These are phyloP conservation scores for Barbatosphaeria neglecta DNA, from an alignment of 495 filamentous ascomycete genomes.

Conservation along the genomic window DNA sequence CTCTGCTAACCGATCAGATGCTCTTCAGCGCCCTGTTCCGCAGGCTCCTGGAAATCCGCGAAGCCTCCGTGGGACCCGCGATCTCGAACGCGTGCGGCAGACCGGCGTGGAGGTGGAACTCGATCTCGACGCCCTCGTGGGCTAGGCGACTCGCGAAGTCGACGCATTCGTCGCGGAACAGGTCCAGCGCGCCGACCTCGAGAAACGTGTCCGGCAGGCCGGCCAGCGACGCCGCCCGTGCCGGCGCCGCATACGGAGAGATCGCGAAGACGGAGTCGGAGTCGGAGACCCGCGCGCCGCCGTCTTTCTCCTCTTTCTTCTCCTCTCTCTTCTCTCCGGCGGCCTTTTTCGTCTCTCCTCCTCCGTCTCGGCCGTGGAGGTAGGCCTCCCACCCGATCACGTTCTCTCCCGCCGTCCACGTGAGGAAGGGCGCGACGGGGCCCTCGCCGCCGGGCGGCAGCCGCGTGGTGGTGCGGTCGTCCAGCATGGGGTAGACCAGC, in stretches of 20 bases:
- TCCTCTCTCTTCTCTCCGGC: background rate
- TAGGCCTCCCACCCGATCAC: slow-evolving; percentile 20
- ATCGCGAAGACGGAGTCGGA: no score
- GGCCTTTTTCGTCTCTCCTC: background rate
- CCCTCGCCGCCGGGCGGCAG: slow-evolving; percentile 3
- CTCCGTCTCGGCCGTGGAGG: background rate
- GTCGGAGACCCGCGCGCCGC: no score
- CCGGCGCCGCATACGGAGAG: slow-evolving; percentile 27
- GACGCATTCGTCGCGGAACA: slow-evolving; percentile 33
- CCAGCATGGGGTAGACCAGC: slow-evolving; percentile 30
- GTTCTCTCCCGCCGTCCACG: slow-evolving; percentile 24
- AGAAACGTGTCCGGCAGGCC: slow-evolving; percentile 25
- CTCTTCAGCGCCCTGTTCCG: background rate
- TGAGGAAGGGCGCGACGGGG: slow-evolving; percentile 14
- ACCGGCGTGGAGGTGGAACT: slow-evolving; percentile 41
- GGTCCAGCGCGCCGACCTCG: slow-evolving; percentile 24
- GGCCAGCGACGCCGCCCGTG: slow-evolving; percentile 15
- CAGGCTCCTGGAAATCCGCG: background rate
- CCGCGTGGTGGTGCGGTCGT: slow-evolving; percentile 18
- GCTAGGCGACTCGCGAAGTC: slow-evolving; percentile 26
- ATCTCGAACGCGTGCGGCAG: slow-evolving; percentile 35
- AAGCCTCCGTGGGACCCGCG: background rate
- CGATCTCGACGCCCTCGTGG: slow-evolving; percentile 24
- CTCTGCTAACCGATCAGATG: background rate
- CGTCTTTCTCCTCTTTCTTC: slow-evolving; percentile 5